Evolutionary conservation across 352 stramenopile species (phyloP), one percentile per base, ranked within the genome.

Genomic region (Thalassiosira exigua): DNA sequence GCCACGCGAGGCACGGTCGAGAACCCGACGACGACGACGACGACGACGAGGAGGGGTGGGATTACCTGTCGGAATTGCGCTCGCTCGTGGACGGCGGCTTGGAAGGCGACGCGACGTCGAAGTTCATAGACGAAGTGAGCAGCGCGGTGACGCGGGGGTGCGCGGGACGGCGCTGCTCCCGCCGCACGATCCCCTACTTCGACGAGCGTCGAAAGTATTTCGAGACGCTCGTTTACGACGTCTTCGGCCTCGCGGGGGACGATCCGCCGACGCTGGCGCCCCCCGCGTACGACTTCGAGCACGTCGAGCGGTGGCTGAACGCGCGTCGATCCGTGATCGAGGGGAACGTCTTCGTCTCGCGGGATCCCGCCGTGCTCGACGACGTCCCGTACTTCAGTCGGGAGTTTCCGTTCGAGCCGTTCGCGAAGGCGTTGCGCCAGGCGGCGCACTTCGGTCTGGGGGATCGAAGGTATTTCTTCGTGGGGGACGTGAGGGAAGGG

Each of bases 91-190:
- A 24, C 17, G 58, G 58, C 19, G 33, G 24, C 19, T 44, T 68
- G 14, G 58, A 22, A 19, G 30, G 29, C 7, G 33, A 22, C n/a
- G 22, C 33, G 27, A 14, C 7, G 36, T 7, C 7, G 36, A 44
- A 14, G 36, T 68, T 68, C 41, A 26, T 68, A 3, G 27, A 50
- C 58, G 42, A 39, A 22, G 19, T 68, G n/a, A 77, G 53, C 32
- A 71, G 78, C 5, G 79, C 84, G 32, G 78, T 85, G 7, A 84
- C 74, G 32, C 66, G 73, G 48, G 69, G 69, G 1, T 77, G 68
- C 42, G 44, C 58, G 41, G 54, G 52, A 14, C 7, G 7, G 36
- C 14, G 14, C 24, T 82, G 73, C 59, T 70, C 66, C 9, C 57
- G 29, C 5, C 50, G 67, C 14, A 52, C 67, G 2, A 74, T 83